phyloP scores from a whole-genome alignment of 228 moss, liverwort and hornwort genomes.

The Sphagnum fallax region DNA sequence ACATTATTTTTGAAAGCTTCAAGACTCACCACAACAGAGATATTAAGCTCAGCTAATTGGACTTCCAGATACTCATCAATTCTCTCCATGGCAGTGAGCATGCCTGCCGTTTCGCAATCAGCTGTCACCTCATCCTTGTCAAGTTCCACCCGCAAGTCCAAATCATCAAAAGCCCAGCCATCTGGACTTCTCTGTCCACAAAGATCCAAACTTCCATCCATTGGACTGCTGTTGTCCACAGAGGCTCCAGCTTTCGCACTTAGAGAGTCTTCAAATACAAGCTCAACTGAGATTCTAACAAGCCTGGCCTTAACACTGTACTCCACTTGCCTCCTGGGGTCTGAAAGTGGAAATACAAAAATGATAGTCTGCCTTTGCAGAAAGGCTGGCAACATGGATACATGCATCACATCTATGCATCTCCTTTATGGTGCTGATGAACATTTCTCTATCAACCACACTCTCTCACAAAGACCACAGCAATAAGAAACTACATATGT shows the following conservation, averaged over 20 bases:
- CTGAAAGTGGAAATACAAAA: slow-evolving; percentile 19
- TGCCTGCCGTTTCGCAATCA: slow-evolving; percentile 9
- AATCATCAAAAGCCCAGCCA: neutral
- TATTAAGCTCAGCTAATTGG: slow-evolving; percentile 41
- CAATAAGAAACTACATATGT: too few species aligned
- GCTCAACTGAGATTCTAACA: slow-evolving; percentile 51
- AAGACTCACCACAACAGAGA: slow-evolving; percentile 57
- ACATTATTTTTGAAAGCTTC: neutral
- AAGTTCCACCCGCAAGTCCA: neutral
- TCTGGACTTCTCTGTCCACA: neutral
- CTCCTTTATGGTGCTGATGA: neutral
- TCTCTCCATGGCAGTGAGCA: slow-evolving; percentile 8
- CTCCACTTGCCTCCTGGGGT: slow-evolving; percentile 83
- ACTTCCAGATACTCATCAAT: slow-evolving; percentile 49
- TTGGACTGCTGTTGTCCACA: neutral
- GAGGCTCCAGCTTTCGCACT: too few species aligned
- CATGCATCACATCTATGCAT: neutral
- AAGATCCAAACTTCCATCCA: neutral
- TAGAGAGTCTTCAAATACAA: slow-evolving; percentile 33
- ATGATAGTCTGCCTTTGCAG: neutral
- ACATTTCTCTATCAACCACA: neutral
- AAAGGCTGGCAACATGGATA: neutral
- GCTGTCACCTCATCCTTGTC: neutral
- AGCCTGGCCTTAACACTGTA: slow-evolving; percentile 84
- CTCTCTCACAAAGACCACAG: too few species aligned